Evolutionary conservation across 805 yeast species (phyloP).

Genomic region (Schizosaccharomyces osmophilus): DNA sequence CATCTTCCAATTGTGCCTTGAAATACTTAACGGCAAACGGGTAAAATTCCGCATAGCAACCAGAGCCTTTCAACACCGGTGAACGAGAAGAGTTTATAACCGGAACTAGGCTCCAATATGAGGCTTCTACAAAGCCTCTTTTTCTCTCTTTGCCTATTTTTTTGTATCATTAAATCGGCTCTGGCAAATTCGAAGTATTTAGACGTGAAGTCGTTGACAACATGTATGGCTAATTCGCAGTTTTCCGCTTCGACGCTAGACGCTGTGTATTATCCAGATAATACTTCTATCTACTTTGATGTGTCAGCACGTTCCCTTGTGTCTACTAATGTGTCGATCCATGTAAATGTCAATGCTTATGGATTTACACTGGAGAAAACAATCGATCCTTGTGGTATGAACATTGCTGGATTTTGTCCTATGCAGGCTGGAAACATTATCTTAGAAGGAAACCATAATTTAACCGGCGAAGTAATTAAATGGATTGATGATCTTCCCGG

Average conservation of each 20-base stretch:
- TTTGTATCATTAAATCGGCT: not conserved
- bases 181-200: not conserved
- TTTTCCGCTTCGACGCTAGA: constrained; percentile 67
- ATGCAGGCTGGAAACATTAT: constrained; percentile 70
- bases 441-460: constrained; percentile 24
- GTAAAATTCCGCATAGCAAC: too few species aligned
- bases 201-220: constrained; percentile 22
- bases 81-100: not conserved
- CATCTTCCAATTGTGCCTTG: too few species aligned
- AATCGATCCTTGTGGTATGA: constrained; percentile 40
- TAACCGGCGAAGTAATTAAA: constrained; percentile 15
- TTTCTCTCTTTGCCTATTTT: not conserved
- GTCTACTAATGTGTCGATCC: constrained; percentile 43
- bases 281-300: constrained; percentile 36
- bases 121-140: not conserved
- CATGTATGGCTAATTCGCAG: constrained; percentile 79
- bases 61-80: too few species aligned
- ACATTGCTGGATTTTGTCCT: constrained; percentile 45
- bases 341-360: constrained; percentile 45
- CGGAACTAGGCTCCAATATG: not conserved
- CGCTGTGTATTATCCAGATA: constrained; percentile 45
- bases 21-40: too few species aligned
- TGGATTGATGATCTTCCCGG: constrained; percentile 36
- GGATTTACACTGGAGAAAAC: constrained; percentile 42
- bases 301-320: constrained; percentile 60